phyloP scores from a whole-genome alignment of 2,329 filamentous ascomycete species.

The Paramyrothecium sp. region DNA sequence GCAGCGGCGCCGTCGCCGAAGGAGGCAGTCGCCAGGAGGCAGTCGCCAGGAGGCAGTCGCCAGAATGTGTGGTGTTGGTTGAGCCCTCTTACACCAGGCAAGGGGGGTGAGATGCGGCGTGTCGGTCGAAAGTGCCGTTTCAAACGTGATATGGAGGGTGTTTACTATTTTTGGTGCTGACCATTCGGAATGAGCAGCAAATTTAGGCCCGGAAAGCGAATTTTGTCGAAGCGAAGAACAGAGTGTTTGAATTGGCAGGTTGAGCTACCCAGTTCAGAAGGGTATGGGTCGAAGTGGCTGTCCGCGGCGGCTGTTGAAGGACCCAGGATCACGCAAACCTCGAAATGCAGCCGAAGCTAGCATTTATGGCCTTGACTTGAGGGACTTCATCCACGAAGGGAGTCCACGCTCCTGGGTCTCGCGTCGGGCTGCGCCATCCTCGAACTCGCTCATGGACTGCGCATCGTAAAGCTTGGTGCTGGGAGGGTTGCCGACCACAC shows the following conservation, averaged over 20 bases:
- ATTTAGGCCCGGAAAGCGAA: constrained; percentile 11
- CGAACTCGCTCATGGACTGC: constrained; percentile 42
- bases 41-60: constrained; percentile 35
- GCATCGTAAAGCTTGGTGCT: constrained; percentile 41
- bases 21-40: constrained; percentile 27
- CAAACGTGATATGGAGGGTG: background rate
- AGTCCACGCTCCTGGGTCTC: constrained; percentile 57
- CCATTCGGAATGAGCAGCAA: background rate
- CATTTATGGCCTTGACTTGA: constrained; percentile 15
- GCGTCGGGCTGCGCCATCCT: constrained; percentile 60
- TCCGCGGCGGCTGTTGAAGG: constrained; percentile 3
- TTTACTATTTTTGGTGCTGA: background rate
- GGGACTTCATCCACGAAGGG: constrained; percentile 29
- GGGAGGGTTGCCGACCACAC: constrained; percentile 52
- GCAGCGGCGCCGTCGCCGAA: constrained; percentile 45
- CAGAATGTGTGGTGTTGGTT: background rate
- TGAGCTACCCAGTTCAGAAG: constrained; percentile 28
- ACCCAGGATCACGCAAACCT: background rate
- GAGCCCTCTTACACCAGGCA: background rate
- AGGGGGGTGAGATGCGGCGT: background rate
- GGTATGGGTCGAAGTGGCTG: constrained; percentile 4
- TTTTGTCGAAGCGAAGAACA: constrained; percentile 11
- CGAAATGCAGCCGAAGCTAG: background rate
- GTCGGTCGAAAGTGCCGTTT: background rate
- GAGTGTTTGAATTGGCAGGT: constrained; percentile 28